Evolutionary conservation across 2,329 filamentous ascomycete genomes (phyloP), one percentile per base, ranked within the genome.

Genomic region (Xylariaceae sp.): DNA sequence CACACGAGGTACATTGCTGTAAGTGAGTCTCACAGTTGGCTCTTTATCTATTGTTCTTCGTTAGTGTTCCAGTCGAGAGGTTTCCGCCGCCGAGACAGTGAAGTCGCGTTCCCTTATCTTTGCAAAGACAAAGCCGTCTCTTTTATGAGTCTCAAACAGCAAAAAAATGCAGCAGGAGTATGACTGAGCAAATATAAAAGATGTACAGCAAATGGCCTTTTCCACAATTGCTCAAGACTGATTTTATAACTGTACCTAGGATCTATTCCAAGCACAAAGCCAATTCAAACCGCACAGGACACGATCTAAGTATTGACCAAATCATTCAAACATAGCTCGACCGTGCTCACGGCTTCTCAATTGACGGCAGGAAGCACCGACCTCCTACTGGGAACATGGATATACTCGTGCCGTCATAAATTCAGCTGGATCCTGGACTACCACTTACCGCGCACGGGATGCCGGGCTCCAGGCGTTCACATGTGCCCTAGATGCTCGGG

Each of bases 361-460:
- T 51, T 59, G 13, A 60, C 63, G 34, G 54, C 34, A 30, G 59
- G 62, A 1, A 54, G 39, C 48, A 55, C 59, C 10, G 57, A 61
- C 42, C 48, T 65, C 10, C 54, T 65, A 13, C 8, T 51, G 10
- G 62, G 61, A 1, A 62, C 55, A 7, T 55, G 51, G 13, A 37
- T 51, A 35, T 63, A 65, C 23, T 56, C 51, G 9, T 65, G 61
- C 42, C 49, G 49, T 34, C 63, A 63, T 44, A 63, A 44, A 18
- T 63, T 59, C 47, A 54, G 49, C 48, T 63, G 57, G 59, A 62
- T 63, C 7, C 51, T 60, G 4, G 59, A 63, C 44, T 59, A 62
- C 42, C 45, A 56, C 37, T 47, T 63, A 7, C 30, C 53, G 13
- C 55, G 57, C 39, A 53, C 44, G 4, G 54, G 57, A 15, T n/a